phyloP scores from a whole-genome alignment of 2,329 filamentous ascomycete species.

The Pochonia chlamydosporia region DNA sequence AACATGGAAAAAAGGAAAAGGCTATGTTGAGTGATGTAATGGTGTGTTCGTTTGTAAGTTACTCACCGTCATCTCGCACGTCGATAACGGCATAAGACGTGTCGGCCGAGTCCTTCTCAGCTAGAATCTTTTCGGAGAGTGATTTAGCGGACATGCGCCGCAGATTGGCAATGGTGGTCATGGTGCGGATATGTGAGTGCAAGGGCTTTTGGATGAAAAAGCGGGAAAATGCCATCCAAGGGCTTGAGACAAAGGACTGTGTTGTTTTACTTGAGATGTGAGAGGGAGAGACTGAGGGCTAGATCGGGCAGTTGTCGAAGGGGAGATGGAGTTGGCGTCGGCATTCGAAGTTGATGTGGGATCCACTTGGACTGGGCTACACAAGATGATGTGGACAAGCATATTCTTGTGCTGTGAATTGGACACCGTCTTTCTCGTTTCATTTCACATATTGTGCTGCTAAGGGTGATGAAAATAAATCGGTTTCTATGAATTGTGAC shows the following conservation, averaged over 20 bases:
- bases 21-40: too few relatives aligned
- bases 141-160: conserved; percentile 61
- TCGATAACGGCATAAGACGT: conserved; percentile 70
- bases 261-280: too few relatives aligned
- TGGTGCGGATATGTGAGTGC: conserved; percentile 15
- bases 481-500: too few relatives aligned
- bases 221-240: not conserved
- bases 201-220: not conserved
- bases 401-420: too few relatives aligned
- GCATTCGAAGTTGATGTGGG: too few relatives aligned
- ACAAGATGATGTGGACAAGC: too few relatives aligned
- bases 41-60: not conserved
- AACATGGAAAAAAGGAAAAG: not conserved
- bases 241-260: too few relatives aligned
- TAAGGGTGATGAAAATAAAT: too few relatives aligned
- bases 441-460: too few relatives aligned
- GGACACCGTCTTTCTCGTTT: too few relatives aligned
- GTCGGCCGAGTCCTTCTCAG: conserved; percentile 33
- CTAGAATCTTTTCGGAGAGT: conserved; percentile 61
- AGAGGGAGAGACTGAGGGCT: too few relatives aligned
- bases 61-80: conserved; percentile 74
- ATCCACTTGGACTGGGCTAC: not conserved
- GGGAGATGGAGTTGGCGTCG: too few relatives aligned
- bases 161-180: conserved; percentile 56
- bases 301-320: not conserved